Conservation (phyloP, 2,329 filamentous ascomycete species). For the Cercospora zeae-maydis region DNA sequence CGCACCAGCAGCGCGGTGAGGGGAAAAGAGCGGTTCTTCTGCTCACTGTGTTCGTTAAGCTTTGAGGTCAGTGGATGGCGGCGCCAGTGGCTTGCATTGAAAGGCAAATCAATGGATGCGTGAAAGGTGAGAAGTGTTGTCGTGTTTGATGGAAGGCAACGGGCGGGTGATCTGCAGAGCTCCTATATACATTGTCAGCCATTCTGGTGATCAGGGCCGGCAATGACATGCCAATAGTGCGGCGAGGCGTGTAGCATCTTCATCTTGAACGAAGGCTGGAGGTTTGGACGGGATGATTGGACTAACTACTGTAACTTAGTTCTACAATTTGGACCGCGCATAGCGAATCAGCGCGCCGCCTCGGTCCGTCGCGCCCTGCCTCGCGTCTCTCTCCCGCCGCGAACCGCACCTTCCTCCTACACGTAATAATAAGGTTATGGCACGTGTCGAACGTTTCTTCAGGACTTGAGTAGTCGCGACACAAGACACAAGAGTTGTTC, state of each 20-base stretch:
- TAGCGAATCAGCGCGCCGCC: neutral
- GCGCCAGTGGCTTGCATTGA: slow-evolving; percentile 7
- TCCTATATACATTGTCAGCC: neutral
- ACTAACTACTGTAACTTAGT: too few relatives aligned
- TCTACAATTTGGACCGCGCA: neutral
- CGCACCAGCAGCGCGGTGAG: neutral
- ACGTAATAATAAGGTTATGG: too few relatives aligned
- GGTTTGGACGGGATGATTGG: neutral
- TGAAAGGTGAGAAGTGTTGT: neutral
- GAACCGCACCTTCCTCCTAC: neutral
- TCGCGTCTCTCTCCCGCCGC: neutral
- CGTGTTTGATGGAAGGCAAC: neutral
- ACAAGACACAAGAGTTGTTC: neutral
- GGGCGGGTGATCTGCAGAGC: neutral
- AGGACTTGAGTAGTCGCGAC: neutral
- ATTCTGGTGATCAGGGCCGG: neutral
- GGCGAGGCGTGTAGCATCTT: neutral
- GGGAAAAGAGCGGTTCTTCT: slow-evolving; percentile 2
- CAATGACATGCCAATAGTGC: neutral
- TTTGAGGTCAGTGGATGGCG: neutral
- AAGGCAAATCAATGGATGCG: neutral
- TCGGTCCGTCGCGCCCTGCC: neutral
- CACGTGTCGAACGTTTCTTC: too few relatives aligned
- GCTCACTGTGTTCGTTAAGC: neutral
- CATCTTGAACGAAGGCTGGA: neutral